Percentiles rank a stretch among this genome's conserved stretches.
These are phyloP conservation scores for Cenchrus americanus DNA, from an alignment of 176 grass and related monocot genomes.

Conservation along the genomic window DNA sequence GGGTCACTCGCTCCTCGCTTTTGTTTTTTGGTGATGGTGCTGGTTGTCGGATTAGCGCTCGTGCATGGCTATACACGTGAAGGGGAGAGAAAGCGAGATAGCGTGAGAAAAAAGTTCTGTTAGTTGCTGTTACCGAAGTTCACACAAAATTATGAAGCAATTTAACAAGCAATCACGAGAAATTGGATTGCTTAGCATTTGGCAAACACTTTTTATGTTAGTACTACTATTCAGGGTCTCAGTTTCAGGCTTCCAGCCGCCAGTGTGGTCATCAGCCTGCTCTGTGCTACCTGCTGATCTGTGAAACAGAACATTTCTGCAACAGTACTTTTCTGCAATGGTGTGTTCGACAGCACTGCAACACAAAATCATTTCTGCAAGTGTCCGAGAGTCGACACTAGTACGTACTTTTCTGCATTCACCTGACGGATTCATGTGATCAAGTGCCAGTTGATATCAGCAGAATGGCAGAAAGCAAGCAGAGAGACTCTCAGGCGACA, in stretches of 20 bases:
- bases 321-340: not conserved
- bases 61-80: slow-evolving; percentile 73
- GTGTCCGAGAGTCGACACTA: not conserved
- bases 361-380: not conserved
- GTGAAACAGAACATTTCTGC: not conserved
- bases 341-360: not conserved
- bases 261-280: not conserved
- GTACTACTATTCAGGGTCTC: not conserved
- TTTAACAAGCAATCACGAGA: not conserved
- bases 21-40: slow-evolving; percentile 51
- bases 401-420: not conserved
- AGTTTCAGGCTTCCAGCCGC: not conserved
- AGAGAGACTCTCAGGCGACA: not conserved
- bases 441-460: not conserved
- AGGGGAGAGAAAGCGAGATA: slow-evolving; percentile 35
- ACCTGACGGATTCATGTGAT: not conserved
- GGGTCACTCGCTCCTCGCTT: slow-evolving; percentile 35
- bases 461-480: not conserved
- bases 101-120: slow-evolving; percentile 9
- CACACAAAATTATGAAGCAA: not conserved
- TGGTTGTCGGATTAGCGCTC: slow-evolving; percentile 49
- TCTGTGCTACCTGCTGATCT: not conserved
- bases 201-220: not conserved
- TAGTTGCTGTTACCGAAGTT: not conserved
- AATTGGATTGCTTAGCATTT: no score